Evolutionary conservation across 2,329 filamentous ascomycete genomes (phyloP), one percentile per base, ranked within the genome.

Genomic region (Aspergillus arachidicola): DNA sequence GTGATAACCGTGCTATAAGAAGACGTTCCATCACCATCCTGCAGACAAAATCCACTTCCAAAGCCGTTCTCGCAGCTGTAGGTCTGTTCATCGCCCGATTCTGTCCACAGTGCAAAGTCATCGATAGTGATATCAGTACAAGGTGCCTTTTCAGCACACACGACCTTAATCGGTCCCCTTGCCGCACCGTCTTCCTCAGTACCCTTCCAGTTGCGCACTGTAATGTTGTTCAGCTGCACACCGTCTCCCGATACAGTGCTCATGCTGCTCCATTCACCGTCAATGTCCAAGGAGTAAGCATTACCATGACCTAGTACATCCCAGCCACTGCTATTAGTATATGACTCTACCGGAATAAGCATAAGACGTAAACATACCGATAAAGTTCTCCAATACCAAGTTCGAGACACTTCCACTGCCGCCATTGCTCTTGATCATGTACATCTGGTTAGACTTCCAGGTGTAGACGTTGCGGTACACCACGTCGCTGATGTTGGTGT

Each of bases 351-450:
- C n/a, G 19, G 6, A 34, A n/a, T 2, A 23, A 9, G 7, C 16
- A 23, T 4, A 5, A 16, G 45, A 4, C 12, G 6, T 10, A 5
- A 19, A 41, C 64, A 26, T 68, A 72, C 68, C 73, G 55, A 86
- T 84, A 73, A 88, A 88, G 75, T 87, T 87, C 68, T 85, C 81
- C 48, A 88, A 80, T 1, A 80, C 68, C 65, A 80, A 67, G 66
- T 87, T 82, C 48, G 79, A 79, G 5, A 88, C 81, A 2, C 76
- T 80, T 26, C 86, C 86, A 61, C 72, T 80, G 43, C 86, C 86
- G 48, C 86, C 86, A 68, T 87, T 85, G 59, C 81, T 84, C 74
- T 88, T 89, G 78, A 88, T 83, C 84, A 87, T 86, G 74, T 83
- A 82, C 85, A 88, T 87, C 70, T 88, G 84, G 78, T 88, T 88